These are phyloP conservation scores for Pyrenochaeta sp. DNA, from an alignment of 2,329 filamentous ascomycete genomes.

Conservation along the genomic window DNA sequence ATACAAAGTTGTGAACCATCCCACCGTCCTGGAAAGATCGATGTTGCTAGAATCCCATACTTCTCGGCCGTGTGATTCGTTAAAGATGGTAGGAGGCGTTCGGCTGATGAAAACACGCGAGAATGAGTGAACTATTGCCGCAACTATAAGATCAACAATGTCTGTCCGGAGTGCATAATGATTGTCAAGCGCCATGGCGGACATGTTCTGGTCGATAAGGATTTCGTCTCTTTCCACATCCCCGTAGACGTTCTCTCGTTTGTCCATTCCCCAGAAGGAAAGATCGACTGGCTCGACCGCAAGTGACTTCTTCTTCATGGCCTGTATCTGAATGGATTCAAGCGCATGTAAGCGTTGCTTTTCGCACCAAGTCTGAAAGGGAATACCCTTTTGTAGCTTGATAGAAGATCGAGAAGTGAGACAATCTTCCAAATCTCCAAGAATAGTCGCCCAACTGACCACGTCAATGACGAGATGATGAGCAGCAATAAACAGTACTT, in stretches of 20 bases:
- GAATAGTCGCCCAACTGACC: slow-evolving; percentile 44
- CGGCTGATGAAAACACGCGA: slow-evolving; percentile 64
- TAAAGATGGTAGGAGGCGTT: slow-evolving; percentile 59
- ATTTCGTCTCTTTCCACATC: slow-evolving; percentile 42
- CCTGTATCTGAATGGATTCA: slow-evolving; percentile 12
- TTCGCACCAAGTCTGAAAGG: slow-evolving; percentile 43
- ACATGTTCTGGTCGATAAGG: slow-evolving; percentile 24
- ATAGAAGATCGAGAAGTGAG: slow-evolving; percentile 20
- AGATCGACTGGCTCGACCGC: slow-evolving; percentile 29
- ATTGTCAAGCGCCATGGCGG: slow-evolving; percentile 30
- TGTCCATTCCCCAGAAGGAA: slow-evolving; percentile 42
- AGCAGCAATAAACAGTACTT: slow-evolving; percentile 40
- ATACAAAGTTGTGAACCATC: slow-evolving; percentile 68
- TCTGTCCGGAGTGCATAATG: slow-evolving; percentile 61
- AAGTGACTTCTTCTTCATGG: slow-evolving; percentile 17
- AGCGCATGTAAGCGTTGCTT: slow-evolving; percentile 32
- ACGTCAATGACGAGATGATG: slow-evolving; percentile 47
- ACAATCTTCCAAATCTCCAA: slow-evolving; percentile 42
- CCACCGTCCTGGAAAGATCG: slow-evolving; percentile 66
- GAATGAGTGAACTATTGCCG: slow-evolving; percentile 65
- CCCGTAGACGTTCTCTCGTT: slow-evolving; percentile 37
- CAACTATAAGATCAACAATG: slow-evolving; percentile 62
- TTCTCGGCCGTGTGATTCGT: slow-evolving; percentile 49
- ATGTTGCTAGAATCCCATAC: slow-evolving; percentile 55
- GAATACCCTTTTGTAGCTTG: slow-evolving; percentile 28